phyloP scores from a whole-genome alignment of 768 basidiomycete genomes.

The Baorangia bicolor region DNA sequence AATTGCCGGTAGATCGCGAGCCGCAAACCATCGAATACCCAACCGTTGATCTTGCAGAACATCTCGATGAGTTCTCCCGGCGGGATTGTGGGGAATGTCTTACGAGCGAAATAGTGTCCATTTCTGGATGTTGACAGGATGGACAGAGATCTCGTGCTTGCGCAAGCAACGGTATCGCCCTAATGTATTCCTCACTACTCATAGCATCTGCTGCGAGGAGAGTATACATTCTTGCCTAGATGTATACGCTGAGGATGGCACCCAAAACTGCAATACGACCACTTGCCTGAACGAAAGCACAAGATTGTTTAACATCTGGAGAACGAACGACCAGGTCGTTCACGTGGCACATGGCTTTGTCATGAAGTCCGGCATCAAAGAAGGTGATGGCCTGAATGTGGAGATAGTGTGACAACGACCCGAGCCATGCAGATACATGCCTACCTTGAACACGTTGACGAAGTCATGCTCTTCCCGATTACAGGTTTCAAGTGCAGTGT shows the following conservation, averaged over 20 bases:
- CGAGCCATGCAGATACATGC: neutral
- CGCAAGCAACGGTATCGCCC: neutral
- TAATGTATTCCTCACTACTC: neutral
- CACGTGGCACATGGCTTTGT: slow-evolving; percentile 1
- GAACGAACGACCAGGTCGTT: neutral
- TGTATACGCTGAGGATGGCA: neutral
- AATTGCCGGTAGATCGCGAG: slow-evolving; percentile 2
- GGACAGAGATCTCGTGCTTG: slow-evolving; percentile 16
- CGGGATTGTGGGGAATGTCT: neutral
- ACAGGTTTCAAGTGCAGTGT: neutral
- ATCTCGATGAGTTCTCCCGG: neutral
- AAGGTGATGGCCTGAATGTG: slow-evolving; percentile 8
- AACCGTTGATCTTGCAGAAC: slow-evolving; percentile 13
- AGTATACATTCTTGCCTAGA: slow-evolving; percentile 17
- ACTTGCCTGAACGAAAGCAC: slow-evolving; percentile 16
- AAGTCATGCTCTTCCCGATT: slow-evolving; percentile 4
- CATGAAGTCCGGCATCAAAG: slow-evolving; percentile 1
- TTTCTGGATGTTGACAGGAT: neutral
- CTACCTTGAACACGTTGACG: slow-evolving; percentile 12
- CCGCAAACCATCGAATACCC: slow-evolving; percentile 15
- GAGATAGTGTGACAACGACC: neutral
- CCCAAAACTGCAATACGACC: neutral
- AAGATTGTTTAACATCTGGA: neutral
- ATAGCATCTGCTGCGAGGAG: slow-evolving; percentile 10
- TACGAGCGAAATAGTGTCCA: slow-evolving; percentile 18